Conservation (phyloP, 805 yeast genomes). For the Hanseniaspora clermontiae region DNA sequence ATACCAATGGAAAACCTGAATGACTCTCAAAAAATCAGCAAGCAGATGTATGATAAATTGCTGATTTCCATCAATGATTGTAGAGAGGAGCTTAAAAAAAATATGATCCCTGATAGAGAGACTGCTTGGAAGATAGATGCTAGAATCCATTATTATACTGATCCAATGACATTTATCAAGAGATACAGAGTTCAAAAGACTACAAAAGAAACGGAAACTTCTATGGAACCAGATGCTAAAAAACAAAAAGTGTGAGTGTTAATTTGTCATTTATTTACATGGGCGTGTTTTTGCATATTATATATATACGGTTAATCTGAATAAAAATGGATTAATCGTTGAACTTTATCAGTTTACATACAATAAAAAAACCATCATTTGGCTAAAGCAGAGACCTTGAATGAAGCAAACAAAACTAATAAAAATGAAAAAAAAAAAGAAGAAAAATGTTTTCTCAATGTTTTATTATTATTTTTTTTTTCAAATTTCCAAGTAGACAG, state of each 20-base stretch:
- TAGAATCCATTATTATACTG: slow-evolving; percentile 48
- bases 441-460: not conserved
- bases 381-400: not conserved
- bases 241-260: slow-evolving; percentile 2
- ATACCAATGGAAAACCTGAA: slow-evolving; percentile 13
- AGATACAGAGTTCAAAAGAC: slow-evolving; percentile 37
- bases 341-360: too few species aligned
- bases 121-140: slow-evolving; percentile 52
- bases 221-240: slow-evolving; percentile 3
- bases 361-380: too few species aligned
- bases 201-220: slow-evolving; percentile 7
- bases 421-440: not conserved
- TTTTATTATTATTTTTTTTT: not conserved
- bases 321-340: not conserved
- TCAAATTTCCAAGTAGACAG: too few species aligned
- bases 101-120: slow-evolving; percentile 40
- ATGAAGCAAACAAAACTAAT: not conserved
- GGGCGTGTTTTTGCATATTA: not conserved
- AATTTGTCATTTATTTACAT: not conserved
- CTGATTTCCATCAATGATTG: slow-evolving; percentile 39
- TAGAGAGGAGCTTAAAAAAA: slow-evolving; percentile 32
- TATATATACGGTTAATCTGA: not conserved
- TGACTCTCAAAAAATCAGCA: slow-evolving; percentile 12
- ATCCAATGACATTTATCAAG: slow-evolving; percentile 44
- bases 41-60: slow-evolving; percentile 29